Evolutionary conservation across 306 rosid genomes (phyloP).

Genomic region (Quercus parvula): DNA sequence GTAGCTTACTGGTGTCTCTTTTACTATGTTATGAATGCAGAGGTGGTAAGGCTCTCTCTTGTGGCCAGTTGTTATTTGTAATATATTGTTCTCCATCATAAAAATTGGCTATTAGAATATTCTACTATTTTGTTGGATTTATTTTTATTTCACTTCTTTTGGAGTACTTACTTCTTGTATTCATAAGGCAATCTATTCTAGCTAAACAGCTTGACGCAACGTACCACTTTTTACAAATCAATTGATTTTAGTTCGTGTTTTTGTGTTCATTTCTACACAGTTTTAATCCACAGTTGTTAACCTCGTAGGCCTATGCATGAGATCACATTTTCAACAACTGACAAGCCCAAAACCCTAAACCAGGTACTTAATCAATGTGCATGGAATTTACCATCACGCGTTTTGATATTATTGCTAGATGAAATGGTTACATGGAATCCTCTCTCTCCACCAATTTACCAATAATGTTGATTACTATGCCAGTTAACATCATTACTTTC

Average conservation of each 20-base stretch:
- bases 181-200: not conserved
- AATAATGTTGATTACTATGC: constrained; percentile 21
- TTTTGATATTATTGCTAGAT: constrained; percentile 11
- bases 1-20: not conserved
- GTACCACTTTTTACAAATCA: not conserved
- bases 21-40: not conserved
- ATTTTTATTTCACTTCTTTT: not conserved
- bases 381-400: not conserved
- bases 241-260: not conserved
- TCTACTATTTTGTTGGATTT: not conserved
- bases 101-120: not conserved
- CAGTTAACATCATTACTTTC: constrained; percentile 90
- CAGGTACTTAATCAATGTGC: constrained; percentile 62
- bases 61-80: not conserved
- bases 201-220: not conserved
- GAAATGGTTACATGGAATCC: constrained; percentile 3
- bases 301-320: constrained; percentile 91
- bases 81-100: not conserved
- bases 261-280: constrained; percentile 9
- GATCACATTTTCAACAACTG: constrained; percentile 89
- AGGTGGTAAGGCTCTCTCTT: not conserved
- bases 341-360: constrained; percentile 96
- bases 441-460: constrained; percentile 18
- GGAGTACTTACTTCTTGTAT: not conserved
- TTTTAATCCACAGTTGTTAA: constrained; percentile 20